Conservation (phyloP, 108 stramenopile genomes). For the Cyclostephanos tholiformis region DNA sequence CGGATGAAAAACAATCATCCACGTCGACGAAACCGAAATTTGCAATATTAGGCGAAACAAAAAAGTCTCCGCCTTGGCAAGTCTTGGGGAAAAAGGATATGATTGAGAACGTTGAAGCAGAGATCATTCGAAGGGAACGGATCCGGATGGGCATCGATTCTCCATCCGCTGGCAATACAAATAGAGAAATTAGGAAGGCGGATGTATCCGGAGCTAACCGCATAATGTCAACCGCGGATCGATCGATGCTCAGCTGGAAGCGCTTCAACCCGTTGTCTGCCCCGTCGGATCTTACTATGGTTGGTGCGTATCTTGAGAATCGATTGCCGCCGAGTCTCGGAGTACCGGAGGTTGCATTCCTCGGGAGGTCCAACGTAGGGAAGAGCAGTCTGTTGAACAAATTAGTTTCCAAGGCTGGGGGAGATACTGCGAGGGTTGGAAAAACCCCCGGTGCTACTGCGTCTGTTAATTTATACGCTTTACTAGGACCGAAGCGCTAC, state of each 20-base stretch:
- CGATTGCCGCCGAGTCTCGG: conserved; percentile 69
- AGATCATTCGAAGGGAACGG: conserved; percentile 64
- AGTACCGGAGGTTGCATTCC: conserved; percentile 86
- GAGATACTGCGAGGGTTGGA: conserved; percentile 75
- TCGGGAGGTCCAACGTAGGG: conserved; percentile 94
- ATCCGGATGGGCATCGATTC: conserved; percentile 53
- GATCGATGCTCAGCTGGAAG: conserved; percentile 71
- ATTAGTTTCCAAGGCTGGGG: conserved; percentile 37
- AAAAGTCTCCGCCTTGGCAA: conserved; percentile 77
- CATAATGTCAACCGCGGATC: conserved; percentile 57
- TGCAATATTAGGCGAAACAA: conserved; percentile 26
- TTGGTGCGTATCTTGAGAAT: conserved; percentile 67
- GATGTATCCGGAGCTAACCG: conserved; percentile 54
- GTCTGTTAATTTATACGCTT: conserved; percentile 77
- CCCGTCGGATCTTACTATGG: conserved; percentile 50
- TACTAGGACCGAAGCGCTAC: conserved; percentile 32
- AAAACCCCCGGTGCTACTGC: conserved; percentile 90
- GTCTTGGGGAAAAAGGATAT: conserved; percentile 67
- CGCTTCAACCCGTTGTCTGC: conserved; percentile 57
- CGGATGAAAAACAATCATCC: conserved; percentile 24
- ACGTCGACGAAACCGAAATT: conserved; percentile 30
- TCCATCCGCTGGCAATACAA: conserved; percentile 18
- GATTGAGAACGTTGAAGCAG: conserved; percentile 62
- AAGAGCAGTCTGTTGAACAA: conserved; percentile 86
- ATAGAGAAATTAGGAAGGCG: conserved; percentile 19